These are phyloP conservation scores for Smallanthus sonchifolius DNA, from an alignment of 129 eudicot species.

Conservation along the genomic window DNA sequence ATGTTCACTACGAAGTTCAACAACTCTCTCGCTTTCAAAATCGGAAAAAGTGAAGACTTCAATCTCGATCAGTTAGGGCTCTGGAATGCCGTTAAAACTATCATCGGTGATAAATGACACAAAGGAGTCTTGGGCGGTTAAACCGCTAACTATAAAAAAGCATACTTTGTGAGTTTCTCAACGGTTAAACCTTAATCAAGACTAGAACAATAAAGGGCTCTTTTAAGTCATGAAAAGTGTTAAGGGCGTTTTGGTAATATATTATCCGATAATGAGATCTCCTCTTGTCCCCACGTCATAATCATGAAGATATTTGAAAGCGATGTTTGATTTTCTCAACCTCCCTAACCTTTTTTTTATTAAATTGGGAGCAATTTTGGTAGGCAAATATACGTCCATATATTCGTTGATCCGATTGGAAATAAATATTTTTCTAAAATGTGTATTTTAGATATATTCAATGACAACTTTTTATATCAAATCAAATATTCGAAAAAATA, in stretches of 20 bases:
- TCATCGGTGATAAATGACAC: no score
- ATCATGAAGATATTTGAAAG: conserved; percentile 38
- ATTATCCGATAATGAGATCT: conserved; percentile 23
- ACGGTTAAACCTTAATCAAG: background rate
- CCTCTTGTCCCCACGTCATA: conserved; percentile 36
- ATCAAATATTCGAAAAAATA: background rate
- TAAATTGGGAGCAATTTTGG: background rate
- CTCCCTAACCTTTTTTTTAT: no score
- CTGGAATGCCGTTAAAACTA: no score
- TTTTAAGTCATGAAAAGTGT: background rate
- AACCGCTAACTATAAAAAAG: no score
- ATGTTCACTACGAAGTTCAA: no score
- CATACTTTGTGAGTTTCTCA: no score
- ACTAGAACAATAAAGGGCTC: background rate
- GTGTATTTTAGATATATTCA: background rate
- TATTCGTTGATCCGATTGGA: background rate
- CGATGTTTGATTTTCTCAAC: conserved; percentile 33
- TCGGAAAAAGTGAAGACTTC: no score
- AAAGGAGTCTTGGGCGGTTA: no score
- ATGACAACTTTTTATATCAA: background rate
- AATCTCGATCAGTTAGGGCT: no score
- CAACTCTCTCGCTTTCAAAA: no score
- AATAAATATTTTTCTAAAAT: no score
- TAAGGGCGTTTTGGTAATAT: conserved; percentile 22
- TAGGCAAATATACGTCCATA: background rate